Base-by-base conservation (phyloP, 352 stramenopile species). In the Hyaloperonospora brassicae region DNA sequence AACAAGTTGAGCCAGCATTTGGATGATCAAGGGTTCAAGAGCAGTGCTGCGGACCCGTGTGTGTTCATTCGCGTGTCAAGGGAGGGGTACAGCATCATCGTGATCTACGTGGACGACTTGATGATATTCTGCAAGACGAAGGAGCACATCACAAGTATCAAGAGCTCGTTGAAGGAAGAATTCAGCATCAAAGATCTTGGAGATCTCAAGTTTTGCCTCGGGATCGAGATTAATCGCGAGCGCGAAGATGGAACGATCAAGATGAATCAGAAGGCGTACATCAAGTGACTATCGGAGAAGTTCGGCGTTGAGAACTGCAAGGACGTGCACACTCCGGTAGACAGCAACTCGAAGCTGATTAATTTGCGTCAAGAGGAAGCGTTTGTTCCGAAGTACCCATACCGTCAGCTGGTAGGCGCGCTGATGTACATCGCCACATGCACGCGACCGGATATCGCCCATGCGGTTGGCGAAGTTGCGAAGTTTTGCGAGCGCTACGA, bases 261-360 rank as follows among this genome's bases (percentile, higher is more conserved):
- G 22, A 47, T 47, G 21, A 34, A 34, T 6, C 42, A 47, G 42
- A 7, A 10, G 21, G 40, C 38, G 11, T 47, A 31, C n/a, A 47
- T 36, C 14, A 47, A 47, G 23, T 22, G 38, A 30, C 24, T 55
- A 10, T 21, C 14, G 24, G 49, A 47, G 38, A 24, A 40, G 10
- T 35, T 52, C 10, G 47, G 31, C 10, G 47, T 44, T 9, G 21
- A 52, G 17, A 35, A 44, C 6, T 47, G 25, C 24, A 55, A 47
- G 13, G 39, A 39, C 13, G 36, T 41, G 24, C 49, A 55, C 49
- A 55, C 49, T 12, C 38, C 49, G 11, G 24, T 14, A 3, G 38
- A 47, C n/a, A 55, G 38, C 23, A 55, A 40, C 23, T 47, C 38
- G 22, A 55, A 55, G 36, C 17, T 39, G 40, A 1, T 11, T 40